phyloP scores from a whole-genome alignment of 1,284 basidiomycete genomes.

The Sanghuangporus weigelae region DNA sequence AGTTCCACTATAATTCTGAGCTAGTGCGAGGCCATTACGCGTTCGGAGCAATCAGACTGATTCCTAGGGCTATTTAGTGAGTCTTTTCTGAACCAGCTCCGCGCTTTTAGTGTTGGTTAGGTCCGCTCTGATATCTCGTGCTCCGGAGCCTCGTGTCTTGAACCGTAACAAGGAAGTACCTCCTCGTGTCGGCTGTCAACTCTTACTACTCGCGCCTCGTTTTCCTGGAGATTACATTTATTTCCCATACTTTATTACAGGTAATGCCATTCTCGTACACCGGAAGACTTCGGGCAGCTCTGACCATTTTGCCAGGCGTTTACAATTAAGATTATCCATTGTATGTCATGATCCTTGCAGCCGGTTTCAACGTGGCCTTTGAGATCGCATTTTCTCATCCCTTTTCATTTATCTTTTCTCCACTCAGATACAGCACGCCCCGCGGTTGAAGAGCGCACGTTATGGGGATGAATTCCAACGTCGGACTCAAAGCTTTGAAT shows the following conservation, averaged over 20 bases:
- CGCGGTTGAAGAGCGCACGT: constrained; percentile 41
- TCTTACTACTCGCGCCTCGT: constrained; percentile 7
- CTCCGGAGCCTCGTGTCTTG: background rate
- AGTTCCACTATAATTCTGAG: constrained; percentile 2
- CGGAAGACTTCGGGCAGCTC: constrained; percentile 10
- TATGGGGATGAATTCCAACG: constrained; percentile 44
- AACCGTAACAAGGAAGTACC: background rate
- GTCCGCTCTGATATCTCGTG: background rate
- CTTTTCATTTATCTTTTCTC: constrained; percentile 16
- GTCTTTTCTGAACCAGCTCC: background rate
- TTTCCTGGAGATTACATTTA: constrained; percentile 10
- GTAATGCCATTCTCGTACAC: constrained; percentile 7
- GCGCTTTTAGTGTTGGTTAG: background rate
- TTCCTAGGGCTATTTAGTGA: background rate
- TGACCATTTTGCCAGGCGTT: background rate
- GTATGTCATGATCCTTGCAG: constrained; percentile 15
- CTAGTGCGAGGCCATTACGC: background rate
- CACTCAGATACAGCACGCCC: constrained; percentile 17
- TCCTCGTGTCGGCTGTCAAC: background rate
- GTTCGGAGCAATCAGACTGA: constrained; percentile 1
- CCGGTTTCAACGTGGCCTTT: constrained; percentile 11
- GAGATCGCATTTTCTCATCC: constrained; percentile 1
- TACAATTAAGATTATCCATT: constrained; percentile 11
- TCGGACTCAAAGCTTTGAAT: constrained; percentile 47
- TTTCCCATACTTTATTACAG: constrained; percentile 1